Base-by-base conservation (phyloP, 495 filamentous ascomycete genomes). In the Delitschia confertaspora region DNA sequence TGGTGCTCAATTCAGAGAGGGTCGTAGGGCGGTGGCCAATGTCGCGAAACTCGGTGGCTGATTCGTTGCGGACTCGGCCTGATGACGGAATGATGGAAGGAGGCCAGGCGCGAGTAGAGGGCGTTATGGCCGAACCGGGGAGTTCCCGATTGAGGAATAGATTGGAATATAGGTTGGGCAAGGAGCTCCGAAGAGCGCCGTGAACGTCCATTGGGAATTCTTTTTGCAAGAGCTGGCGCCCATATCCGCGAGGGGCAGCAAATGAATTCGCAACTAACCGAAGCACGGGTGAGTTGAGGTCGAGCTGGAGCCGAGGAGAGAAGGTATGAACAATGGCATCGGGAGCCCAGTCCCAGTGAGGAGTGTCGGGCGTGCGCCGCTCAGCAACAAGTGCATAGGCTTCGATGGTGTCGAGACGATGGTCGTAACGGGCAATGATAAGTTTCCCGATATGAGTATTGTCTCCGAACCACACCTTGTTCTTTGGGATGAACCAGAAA, bases 381-480 rank as follows among this genome's bases (percentile, higher is more conserved):
- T 77, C 68, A 11, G 83, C 85, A 6, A 87, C 64, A 0, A 95
- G 63, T n/a, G 78, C 74, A 61, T 87, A 86, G 21, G 74, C 84
- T 57, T 88, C 84, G 42, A 96, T 93, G 45, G 79, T 78, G 8
- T 80, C 83, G 10, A 73, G 65, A 13, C 73, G 67, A 14, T 76
- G 66, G 58, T 93, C 76, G 54, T 87, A 95, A 0, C 80, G 77
- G 20, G 74, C 68, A 14, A 93, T 58, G 16, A 93, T 69, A 24
- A 95, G 56, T 38, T 78, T 79, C 0, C 88, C 88, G 0, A 65
- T 71, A 20, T 77, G 64, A n/a, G 74, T 69, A 19, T 60, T 70
- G 62, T 95, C 87, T 23, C 76, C 73, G 54, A 93, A 87, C 89
- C 89, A 96, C 29, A 96, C 62, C 63, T 83, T 86, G 47, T 84